These are phyloP conservation scores for Curvularia sp. DNA, from an alignment of 2,329 filamentous ascomycete genomes.

Conservation along the genomic window DNA sequence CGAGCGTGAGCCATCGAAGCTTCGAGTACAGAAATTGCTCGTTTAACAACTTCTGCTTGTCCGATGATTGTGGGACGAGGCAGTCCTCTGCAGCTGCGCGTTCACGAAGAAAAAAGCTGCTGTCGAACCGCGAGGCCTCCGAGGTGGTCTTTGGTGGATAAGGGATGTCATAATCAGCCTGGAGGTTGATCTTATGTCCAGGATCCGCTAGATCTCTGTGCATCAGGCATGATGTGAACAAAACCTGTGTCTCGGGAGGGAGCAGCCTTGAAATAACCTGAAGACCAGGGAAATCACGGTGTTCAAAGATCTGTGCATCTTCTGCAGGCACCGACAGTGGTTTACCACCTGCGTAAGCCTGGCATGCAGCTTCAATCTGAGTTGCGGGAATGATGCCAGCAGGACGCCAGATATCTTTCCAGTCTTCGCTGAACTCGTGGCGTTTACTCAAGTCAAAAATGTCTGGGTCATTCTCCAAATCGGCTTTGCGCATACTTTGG, in stretches of 20 bases:
- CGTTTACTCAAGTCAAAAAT: constrained; percentile 53
- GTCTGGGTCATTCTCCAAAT: constrained; percentile 58
- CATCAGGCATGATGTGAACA: constrained; percentile 75
- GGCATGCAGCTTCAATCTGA: constrained; percentile 42
- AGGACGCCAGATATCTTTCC: constrained; percentile 37
- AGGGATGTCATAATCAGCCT: constrained; percentile 76
- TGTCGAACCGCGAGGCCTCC: constrained; percentile 33
- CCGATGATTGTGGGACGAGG: constrained; percentile 68
- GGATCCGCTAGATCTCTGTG: constrained; percentile 79
- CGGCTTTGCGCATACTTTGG: constrained; percentile 64
- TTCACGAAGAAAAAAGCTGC: constrained; percentile 46
- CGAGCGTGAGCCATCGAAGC: constrained; percentile 92
- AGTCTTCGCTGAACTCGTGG: constrained; percentile 44
- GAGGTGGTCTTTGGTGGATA: constrained; percentile 60
- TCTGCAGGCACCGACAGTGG: constrained; percentile 26
- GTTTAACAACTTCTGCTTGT: constrained; percentile 75
- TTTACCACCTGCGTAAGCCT: constrained; percentile 41
- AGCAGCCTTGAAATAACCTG: constrained; percentile 78
- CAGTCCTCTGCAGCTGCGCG: constrained; percentile 34
- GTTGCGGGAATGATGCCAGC: constrained; percentile 39
- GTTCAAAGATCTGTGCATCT: constrained; percentile 47
- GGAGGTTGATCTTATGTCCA: constrained; percentile 83
- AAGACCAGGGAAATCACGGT: constrained; percentile 62
- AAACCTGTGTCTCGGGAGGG: constrained; percentile 72
- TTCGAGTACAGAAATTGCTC: constrained; percentile 78